These are phyloP conservation scores for Seminavis robusta DNA, from an alignment of 108 stramenopile species.

Conservation along the genomic window DNA sequence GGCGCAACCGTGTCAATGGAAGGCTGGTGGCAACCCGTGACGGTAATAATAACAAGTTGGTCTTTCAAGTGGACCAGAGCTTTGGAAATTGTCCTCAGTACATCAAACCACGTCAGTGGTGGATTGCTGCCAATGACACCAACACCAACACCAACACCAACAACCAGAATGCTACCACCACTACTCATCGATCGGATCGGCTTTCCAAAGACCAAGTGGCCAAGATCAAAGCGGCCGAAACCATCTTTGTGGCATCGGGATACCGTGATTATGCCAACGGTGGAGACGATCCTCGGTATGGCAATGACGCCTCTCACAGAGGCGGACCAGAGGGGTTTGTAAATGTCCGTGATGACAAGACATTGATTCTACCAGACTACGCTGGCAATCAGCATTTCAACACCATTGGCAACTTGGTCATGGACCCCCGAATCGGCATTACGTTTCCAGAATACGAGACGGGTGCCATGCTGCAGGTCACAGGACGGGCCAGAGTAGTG, in stretches of 20 bases:
- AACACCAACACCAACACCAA: no score
- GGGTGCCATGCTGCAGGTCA: constrained; percentile 27
- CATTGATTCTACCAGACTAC: constrained; percentile 24
- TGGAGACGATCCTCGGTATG: constrained; percentile 14
- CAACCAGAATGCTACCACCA: background rate
- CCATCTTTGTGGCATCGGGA: constrained; percentile 30
- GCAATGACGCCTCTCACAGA: constrained; percentile 34
- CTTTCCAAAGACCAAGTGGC: constrained; percentile 15
- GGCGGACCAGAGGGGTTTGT: constrained; percentile 34
- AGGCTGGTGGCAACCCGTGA: background rate
- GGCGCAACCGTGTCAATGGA: constrained; percentile 39
- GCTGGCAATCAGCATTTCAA: constrained; percentile 26
- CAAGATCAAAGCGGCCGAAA: constrained; percentile 6
- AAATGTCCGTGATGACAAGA: constrained; percentile 10
- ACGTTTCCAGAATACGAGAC: constrained; percentile 19
- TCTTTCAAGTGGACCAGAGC: constrained; percentile 25
- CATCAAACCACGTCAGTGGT: constrained; percentile 26
- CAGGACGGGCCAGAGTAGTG: constrained; percentile 9
- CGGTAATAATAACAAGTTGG: background rate
- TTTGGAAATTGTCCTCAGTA: constrained; percentile 45
- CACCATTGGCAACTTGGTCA: constrained; percentile 24
- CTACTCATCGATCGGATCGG: background rate
- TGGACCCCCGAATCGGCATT: constrained; percentile 27
- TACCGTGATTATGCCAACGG: constrained; percentile 20
- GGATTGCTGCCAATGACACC: background rate